phyloP scores from a whole-genome alignment of 2,329 filamentous ascomycete species.

The Pseudopithomyces chartarum region DNA sequence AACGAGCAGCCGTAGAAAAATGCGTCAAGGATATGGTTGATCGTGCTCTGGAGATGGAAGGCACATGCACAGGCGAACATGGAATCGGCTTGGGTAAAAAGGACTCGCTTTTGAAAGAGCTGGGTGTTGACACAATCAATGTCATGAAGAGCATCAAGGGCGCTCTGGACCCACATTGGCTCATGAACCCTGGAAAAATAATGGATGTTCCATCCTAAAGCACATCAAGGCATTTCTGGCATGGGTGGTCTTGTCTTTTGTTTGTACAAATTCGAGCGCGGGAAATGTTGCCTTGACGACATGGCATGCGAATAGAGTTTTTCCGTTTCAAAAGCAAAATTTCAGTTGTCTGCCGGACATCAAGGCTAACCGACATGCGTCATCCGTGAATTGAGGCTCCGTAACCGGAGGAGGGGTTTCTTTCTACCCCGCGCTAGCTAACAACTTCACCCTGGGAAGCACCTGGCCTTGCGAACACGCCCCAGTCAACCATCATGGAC shows the following conservation, averaged over 20 bases:
- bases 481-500: conserved; percentile 45
- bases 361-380: not conserved
- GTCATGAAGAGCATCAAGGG: conserved; percentile 85
- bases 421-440: not conserved
- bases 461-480: conserved; percentile 26
- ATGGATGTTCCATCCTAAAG: conserved; percentile 61
- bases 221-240: not conserved
- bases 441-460: conserved; percentile 20
- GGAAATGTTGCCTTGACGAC: not conserved
- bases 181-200: conserved; percentile 92
- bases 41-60: conserved; percentile 91
- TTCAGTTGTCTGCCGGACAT: not conserved
- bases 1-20: conserved; percentile 75
- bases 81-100: conserved; percentile 88
- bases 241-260: not conserved
- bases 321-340: not conserved
- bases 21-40: conserved; percentile 91
- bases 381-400: conserved; percentile 18
- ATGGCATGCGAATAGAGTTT: conserved; percentile 1
- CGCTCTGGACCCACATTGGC: conserved; percentile 83
- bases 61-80: conserved; percentile 89
- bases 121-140: conserved; percentile 77
- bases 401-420: conserved; percentile 30
- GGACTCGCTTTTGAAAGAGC: conserved; percentile 75
- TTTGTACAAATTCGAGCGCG: not conserved